Base-by-base conservation (phyloP, 2,329 filamentous ascomycete genomes). In the Apiospora aurea region DNA sequence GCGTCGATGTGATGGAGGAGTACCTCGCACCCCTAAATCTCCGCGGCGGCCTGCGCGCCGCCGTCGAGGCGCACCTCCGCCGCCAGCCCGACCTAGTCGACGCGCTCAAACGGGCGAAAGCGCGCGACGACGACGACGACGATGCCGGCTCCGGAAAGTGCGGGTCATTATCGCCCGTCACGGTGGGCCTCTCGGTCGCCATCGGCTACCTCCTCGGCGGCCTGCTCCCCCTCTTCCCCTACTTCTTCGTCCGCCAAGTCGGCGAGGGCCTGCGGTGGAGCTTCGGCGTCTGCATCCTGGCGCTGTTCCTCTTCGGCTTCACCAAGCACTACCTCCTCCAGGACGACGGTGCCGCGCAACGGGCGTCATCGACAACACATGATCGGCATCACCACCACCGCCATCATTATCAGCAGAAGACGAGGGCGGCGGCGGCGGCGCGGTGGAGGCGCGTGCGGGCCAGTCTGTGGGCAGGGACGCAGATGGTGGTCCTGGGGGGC, bases 181-280 rank as follows among this genome's bases (percentile, higher is more conserved):
- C 89, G 64, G 91, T 89, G 0, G 92, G 90, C 2, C 74, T 90
- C 38, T 93, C 90, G 11, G 92, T 94, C 76, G 90, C 91, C 0
- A 77, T 90, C 21, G 91, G 91, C 47, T 94, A 94, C 79, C 90
- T 94, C 70, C 80, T 93, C 29, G 92, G 92, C 26, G 92, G 92
- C 0, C 84, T 93, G 70, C 87, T 94, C n/a, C 92, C 92, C 18
- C 86, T 94, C 76, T 81, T 92, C 57, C 92, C 92, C 0, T 94
- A 94, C 81, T 91, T 94, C 75, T 84, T 92, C 75, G 83, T 88
- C 79, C 72, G 75, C 18, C 79, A 80, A 29, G 83, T 88, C 10
- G 78, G 80, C 34, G 77, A 83, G n/a, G 87, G 86, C 0, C 82
- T 95, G 69, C 85, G 87, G 47, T 87, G 89, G 72, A 91, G 89